Base-by-base conservation (phyloP, 2,329 filamentous ascomycete genomes). In the Phoma sp. region DNA sequence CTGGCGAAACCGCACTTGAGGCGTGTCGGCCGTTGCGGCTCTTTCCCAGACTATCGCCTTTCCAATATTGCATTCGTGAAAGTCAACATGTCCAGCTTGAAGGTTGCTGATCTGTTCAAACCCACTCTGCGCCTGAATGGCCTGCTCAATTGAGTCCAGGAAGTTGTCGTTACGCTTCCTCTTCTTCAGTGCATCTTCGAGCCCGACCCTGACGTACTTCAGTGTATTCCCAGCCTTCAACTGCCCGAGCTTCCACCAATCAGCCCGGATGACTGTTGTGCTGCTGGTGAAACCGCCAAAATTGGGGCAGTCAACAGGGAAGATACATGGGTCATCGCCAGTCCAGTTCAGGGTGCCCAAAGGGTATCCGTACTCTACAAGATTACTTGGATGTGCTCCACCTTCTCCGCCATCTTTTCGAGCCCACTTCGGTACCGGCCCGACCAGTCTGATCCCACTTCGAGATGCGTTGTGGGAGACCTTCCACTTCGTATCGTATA, bases 231-330 rank as follows among this genome's bases (percentile, higher is more conserved):
- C 85, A 2, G 85, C 80, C 57, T 84, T 84, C 25, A 88, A 71
- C 65, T 88, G 85, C 0, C 85, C 85, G 10, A 88, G 64, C 62
- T 86, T 85, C 84, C 84, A 87, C 63, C 82, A 78, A 45, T 87
- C 84, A 1, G 80, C 84, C 54, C 80, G 81, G 27, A 85, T 77
- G 12, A 86, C 77, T 0, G 84, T 87, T 2, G 81, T 80, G 12
- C 77, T 81, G 29, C 80, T 84, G 0, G 85, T 77, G 55, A 88
- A 86, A 0, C 85, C 85, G 6, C 85, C 85, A 54, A 87, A 81
- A 59, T 86, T 84, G 0, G 85, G 85, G 45, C 80, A 80, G 63
- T 88, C 85, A 5, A 82, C 76, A 0, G 84, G 80, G 43, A 88
- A 85, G 17, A 88, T 81, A n/a, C 82, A 83, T 2, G 83, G 80